These are phyloP conservation scores for Abrus pulchellus DNA, from an alignment of 306 rosid genomes.

Conservation along the genomic window DNA sequence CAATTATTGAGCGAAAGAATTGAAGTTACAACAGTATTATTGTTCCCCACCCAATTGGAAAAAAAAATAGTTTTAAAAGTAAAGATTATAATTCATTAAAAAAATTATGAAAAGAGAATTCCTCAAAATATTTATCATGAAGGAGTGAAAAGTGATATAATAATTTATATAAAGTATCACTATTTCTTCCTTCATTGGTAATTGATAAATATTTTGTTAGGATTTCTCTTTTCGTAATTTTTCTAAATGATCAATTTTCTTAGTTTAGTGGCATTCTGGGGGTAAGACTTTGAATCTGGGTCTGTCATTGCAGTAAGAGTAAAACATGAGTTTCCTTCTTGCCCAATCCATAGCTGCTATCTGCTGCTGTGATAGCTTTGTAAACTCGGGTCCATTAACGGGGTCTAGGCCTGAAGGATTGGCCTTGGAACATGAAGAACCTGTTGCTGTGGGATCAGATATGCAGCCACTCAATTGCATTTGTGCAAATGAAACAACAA, in stretches of 20 bases:
- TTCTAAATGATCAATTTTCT: not conserved
- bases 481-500: conserved; percentile 70
- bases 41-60: conserved; percentile 4
- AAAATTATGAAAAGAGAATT: conserved; percentile 27
- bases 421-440: conserved; percentile 62
- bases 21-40: conserved; percentile 40
- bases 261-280: conserved; percentile 74
- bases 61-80: not conserved
- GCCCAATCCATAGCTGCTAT: conserved; percentile 88
- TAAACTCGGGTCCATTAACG: conserved; percentile 75
- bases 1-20: conserved; percentile 34
- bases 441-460: conserved; percentile 51
- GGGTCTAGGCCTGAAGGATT: conserved; percentile 70
- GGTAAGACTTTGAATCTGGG: conserved; percentile 81
- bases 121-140: conserved; percentile 35
- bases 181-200: conserved; percentile 40
- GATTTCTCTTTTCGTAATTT: conserved; percentile 12
- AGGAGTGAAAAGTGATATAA: conserved; percentile 19
- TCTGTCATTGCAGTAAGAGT: conserved; percentile 86
- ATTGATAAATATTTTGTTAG: not conserved
- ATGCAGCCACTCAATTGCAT: conserved; percentile 75
- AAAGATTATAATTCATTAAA: not conserved
- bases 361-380: conserved; percentile 75
- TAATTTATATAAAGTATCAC: not conserved
- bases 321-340: conserved; percentile 92